Conservation (phyloP, 495 filamentous ascomycete genomes). For the Parathielavia hyrcaniae region DNA sequence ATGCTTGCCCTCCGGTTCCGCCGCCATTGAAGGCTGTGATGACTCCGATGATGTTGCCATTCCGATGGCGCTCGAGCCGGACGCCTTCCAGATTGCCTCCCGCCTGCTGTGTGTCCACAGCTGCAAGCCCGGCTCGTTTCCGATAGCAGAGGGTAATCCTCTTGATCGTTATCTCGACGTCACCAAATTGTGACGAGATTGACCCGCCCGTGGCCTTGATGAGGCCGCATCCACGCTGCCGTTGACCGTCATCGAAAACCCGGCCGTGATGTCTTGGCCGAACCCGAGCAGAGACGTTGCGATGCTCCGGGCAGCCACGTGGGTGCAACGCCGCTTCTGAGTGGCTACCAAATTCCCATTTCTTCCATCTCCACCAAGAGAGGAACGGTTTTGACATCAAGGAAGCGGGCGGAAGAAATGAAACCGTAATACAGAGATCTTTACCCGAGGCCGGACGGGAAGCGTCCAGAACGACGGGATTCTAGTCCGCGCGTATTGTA, state of each 20-base stretch:
- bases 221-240: not conserved
- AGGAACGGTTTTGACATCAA: not conserved
- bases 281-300: not conserved
- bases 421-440: not conserved
- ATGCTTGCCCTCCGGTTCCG: too few relatives aligned
- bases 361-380: not conserved
- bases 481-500: not conserved
- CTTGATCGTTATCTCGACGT: not conserved
- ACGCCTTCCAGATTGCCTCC: not conserved
- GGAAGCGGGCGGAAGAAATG: not conserved
- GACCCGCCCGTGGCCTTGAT: not conserved
- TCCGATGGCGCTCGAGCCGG: not conserved
- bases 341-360: not conserved
- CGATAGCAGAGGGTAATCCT: not conserved
- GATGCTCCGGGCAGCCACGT: not conserved
- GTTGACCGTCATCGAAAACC: conserved; percentile 3
- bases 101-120: not conserved
- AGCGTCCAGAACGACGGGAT: not conserved
- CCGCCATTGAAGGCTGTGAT: too few relatives aligned
- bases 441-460: not conserved
- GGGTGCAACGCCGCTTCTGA: not conserved
- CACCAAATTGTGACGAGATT: not conserved
- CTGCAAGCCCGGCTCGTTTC: too few relatives aligned
- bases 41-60: not conserved
- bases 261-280: not conserved